Evolutionary conservation across 1,284 basidiomycete species (phyloP).

Genomic region (Abortiporus biennis): DNA sequence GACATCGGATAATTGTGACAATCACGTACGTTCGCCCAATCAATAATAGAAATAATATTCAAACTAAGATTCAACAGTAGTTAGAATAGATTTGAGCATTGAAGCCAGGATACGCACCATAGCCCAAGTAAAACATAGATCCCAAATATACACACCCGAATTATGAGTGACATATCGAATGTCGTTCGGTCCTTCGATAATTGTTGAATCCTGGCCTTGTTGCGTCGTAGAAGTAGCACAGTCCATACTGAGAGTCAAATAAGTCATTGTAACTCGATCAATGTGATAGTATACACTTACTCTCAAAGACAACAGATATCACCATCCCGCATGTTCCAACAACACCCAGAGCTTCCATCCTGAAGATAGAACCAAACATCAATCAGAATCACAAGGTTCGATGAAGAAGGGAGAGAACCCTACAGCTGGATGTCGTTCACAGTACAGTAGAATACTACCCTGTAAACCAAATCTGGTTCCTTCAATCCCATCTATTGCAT

Average conservation of each 20-base stretch:
- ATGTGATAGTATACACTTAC: constrained; percentile 6
- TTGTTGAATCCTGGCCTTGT: constrained; percentile 8
- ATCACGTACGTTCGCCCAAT: constrained; percentile 13
- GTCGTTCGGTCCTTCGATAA: constrained; percentile 8
- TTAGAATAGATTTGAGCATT: background rate
- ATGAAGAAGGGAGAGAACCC: constrained; percentile 1
- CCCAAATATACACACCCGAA: constrained; percentile 13
- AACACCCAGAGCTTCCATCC: constrained; percentile 9
- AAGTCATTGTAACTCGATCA: background rate
- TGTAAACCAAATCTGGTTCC: constrained; percentile 11
- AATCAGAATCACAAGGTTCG: background rate
- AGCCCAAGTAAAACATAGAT: constrained; percentile 13
- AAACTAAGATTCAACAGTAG: constrained; percentile 10
- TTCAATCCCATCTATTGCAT: constrained; percentile 11
- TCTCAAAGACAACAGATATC: constrained; percentile 11
- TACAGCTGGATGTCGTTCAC: constrained; percentile 11
- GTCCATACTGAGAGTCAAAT: constrained; percentile 10
- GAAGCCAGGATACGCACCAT: constrained; percentile 3
- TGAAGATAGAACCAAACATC: background rate
- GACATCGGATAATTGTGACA: background rate
- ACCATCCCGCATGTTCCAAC: constrained; percentile 9
- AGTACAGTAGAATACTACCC: constrained; percentile 14
- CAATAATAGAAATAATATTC: constrained; percentile 8
- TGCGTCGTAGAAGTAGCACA: constrained; percentile 8
- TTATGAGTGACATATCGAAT: constrained; percentile 9